A percentile compares a stretch with the other conserved stretches of the same genome.
phyloP scores from a whole-genome alignment of 129 eudicot genomes.

The Pittosporum tobira region DNA sequence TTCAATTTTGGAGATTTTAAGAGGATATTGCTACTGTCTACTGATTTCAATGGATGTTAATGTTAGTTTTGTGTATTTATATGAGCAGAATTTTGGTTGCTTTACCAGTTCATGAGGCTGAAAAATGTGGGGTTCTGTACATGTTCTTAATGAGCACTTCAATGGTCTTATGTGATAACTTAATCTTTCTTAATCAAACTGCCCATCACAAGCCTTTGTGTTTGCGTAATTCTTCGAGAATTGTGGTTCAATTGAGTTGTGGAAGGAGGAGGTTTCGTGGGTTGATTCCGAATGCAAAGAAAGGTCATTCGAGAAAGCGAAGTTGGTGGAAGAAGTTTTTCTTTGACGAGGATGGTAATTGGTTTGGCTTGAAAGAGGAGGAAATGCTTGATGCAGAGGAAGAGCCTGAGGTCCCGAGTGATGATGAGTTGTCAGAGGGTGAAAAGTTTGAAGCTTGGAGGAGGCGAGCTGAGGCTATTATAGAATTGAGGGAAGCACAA shows the following conservation, averaged over 20 bases:
- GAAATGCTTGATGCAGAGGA: conserved; percentile 55
- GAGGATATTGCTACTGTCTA: background rate
- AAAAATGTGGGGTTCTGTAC: conserved; percentile 69
- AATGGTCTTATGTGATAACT: conserved; percentile 44
- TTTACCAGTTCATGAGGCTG: conserved; percentile 34
- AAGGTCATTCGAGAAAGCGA: conserved; percentile 27
- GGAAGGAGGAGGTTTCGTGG: conserved; percentile 35
- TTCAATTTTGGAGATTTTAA: background rate
- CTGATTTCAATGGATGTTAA: background rate
- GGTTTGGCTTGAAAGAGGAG: conserved; percentile 84
- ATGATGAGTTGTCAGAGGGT: conserved; percentile 45
- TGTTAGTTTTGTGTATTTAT: background rate
- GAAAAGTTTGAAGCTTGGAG: conserved; percentile 93
- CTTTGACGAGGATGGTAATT: conserved; percentile 79
- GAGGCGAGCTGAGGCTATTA: conserved; percentile 81
- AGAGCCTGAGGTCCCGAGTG: conserved; percentile 25
- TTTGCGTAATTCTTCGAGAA: conserved; percentile 13
- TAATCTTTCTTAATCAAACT: conserved; percentile 26
- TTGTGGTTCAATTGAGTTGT: conserved; percentile 14
- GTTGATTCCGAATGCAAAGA: conserved; percentile 56
- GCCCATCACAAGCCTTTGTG: conserved; percentile 19
- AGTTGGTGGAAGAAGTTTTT: conserved; percentile 87
- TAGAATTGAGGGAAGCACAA: conserved; percentile 89
- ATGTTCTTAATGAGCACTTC: conserved; percentile 89
- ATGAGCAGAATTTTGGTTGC: conserved; percentile 15